Conservation (phyloP, 176 grass and related monocot genomes). For the Cenchrus americanus region DNA sequence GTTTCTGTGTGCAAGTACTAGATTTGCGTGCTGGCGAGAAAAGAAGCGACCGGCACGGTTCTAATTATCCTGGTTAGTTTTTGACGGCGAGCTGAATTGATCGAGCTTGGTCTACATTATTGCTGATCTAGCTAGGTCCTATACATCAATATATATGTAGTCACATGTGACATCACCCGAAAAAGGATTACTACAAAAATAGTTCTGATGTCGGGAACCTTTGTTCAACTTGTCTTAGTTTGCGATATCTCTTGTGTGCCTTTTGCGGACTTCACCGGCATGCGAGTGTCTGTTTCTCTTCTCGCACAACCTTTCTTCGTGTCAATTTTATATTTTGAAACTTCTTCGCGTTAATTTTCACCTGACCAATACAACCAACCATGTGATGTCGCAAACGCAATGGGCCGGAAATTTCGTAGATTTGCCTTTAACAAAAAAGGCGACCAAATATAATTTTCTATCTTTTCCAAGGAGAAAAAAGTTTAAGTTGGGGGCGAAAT, state of each 20-base stretch:
- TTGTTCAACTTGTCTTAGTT: neutral
- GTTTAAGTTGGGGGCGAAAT: no score
- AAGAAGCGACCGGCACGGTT: neutral
- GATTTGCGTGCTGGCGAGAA: neutral
- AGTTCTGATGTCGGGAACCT: neutral
- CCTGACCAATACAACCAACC: neutral
- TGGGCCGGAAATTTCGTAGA: neutral
- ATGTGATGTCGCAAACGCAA: neutral
- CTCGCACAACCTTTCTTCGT: neutral
- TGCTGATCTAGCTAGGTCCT: neutral
- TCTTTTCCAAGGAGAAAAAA: no score
- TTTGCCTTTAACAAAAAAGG: neutral
- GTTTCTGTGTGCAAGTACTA: no score
- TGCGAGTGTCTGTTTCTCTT: neutral
- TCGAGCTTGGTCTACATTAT: neutral
- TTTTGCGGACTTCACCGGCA: neutral
- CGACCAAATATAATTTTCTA: neutral
- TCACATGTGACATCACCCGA: neutral
- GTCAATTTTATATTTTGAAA: neutral
- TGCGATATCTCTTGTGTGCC: neutral
- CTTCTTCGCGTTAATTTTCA: neutral
- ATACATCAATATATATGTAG: neutral
- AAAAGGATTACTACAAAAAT: neutral
- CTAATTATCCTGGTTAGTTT: slow-evolving; percentile 9
- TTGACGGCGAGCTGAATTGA: neutral